A percentile compares a stretch with the other conserved stretches of the same genome.
phyloP scores from a whole-genome alignment of 2,329 filamentous ascomycete species.

The Fusarium illudens region DNA sequence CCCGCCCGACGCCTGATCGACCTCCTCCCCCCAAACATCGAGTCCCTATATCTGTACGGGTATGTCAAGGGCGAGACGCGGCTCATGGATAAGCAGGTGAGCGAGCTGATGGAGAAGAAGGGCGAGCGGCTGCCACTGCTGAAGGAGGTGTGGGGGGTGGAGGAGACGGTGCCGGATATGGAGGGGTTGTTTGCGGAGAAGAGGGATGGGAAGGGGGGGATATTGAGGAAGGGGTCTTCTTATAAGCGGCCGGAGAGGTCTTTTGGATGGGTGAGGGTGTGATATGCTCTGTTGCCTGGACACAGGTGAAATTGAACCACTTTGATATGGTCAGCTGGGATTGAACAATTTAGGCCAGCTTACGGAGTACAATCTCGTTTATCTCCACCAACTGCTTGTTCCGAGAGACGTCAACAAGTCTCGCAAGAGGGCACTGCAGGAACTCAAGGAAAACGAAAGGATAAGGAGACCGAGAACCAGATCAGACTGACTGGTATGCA shows the following conservation, averaged over 20 bases:
- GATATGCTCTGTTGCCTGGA: background rate
- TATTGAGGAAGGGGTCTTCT: background rate
- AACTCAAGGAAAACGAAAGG: background rate
- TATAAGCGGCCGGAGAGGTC: background rate
- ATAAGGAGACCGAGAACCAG: background rate
- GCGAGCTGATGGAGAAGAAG: background rate
- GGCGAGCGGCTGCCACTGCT: background rate
- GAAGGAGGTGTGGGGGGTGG: background rate
- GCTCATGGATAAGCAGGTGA: background rate
- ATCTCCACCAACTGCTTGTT: background rate
- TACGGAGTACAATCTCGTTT: background rate
- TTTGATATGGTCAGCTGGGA: background rate
- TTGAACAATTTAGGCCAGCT: background rate
- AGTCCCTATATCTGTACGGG: background rate
- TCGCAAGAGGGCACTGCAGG: background rate
- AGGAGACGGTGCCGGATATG: background rate
- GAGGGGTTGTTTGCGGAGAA: background rate
- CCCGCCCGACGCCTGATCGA: background rate
- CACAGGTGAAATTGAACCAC: background rate
- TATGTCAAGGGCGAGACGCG: background rate
- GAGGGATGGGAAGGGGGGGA: background rate
- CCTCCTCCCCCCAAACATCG: background rate
- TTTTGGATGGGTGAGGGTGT: background rate
- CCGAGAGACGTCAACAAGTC: background rate
- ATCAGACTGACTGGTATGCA: background rate